Evolutionary conservation across 305 asterid species (phyloP), one percentile per base, ranked within the genome.

Genomic region (Plantago lanceolata): DNA sequence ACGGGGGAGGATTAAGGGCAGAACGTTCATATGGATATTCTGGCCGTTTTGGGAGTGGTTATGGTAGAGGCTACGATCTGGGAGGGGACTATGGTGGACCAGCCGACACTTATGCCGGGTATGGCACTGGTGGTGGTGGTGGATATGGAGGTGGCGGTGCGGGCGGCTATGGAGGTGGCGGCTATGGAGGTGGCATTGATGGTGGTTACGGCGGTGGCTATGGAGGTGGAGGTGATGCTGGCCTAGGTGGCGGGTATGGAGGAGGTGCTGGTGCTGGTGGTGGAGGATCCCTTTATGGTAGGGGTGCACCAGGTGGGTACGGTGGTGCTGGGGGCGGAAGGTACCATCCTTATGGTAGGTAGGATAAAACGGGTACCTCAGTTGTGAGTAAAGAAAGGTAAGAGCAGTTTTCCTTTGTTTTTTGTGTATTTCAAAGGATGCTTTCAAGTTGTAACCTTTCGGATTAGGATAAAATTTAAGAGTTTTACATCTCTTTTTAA

Each of bases 31-130:
- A 69, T 44, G 45, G 77, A 19, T 81, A 79, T 63, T 69, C 84
- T 14, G 66, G 68, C 69, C 84, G 84, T 24, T 79, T 69, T 62
- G 84, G 82, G 19, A 76, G 86, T 45, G 82, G 79, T 50, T 76
- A 61, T 58, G 82, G 82, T 63, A 74, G 82, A 67, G 84, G 82
- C 37, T 82, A 79, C 19, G 87, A 79, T 79, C 15, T 78, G 47
- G 81, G 79, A 26, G 72, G 68, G 7, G 82, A 78, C 43, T 79
- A 79, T 61, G 77, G 79, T 54, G 81, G 76, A 5, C 70, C 81
- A 0, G 71, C 54, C 15, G 82, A 82, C 37, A 72, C 75, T 64
- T 76, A 79, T 70, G 73, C 77, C 37, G 81, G 79, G 29, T 78
- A 81, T 9, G 78, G 73, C 61, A 73, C 73, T 21, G 64, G 75